Percentiles rank a stretch among this genome's conserved stretches.
Conservation (phyloP, 2,329 filamentous ascomycete genomes). For the Paecilomyces sp. region DNA sequence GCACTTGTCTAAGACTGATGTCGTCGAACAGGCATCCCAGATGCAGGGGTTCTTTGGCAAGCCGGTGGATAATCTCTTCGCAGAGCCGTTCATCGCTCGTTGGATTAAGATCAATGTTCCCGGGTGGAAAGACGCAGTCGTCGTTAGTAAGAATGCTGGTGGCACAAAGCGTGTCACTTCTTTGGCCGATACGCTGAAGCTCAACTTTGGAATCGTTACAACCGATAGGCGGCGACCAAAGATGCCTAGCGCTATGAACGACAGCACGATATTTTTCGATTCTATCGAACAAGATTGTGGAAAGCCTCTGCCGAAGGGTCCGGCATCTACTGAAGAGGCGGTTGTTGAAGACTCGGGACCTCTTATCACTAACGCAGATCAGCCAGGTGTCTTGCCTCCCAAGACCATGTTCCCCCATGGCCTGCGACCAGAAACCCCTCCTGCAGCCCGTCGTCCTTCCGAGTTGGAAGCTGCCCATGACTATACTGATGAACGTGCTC, state of each 20-base stretch:
- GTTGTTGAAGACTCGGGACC: constrained; percentile 15
- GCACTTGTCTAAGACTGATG: constrained; percentile 7
- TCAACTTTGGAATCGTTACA: constrained; percentile 90
- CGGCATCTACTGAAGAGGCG: constrained; percentile 10
- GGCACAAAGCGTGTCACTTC: constrained; percentile 97
- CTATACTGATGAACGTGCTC: constrained; percentile 73
- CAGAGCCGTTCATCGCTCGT: constrained; percentile 87
- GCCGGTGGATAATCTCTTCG: constrained; percentile 93
- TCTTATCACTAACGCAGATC: not conserved
- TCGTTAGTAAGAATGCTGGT: constrained; percentile 96
- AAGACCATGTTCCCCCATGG: constrained; percentile 15
- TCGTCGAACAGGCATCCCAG: constrained; percentile 59
- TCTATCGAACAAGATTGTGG: constrained; percentile 43
- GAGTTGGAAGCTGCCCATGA: constrained; percentile 42
- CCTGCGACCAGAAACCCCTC: constrained; percentile 29
- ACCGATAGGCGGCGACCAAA: constrained; percentile 50
- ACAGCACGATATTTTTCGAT: constrained; percentile 71
- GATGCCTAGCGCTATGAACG: constrained; percentile 56
- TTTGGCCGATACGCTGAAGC: constrained; percentile 86
- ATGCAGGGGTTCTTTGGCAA: constrained; percentile 99
- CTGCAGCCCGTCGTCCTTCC: constrained; percentile 33
- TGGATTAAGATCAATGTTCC: constrained; percentile 90
- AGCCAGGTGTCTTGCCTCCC: not conserved
- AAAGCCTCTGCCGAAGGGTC: constrained; percentile 3
- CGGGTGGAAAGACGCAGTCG: constrained; percentile 81